phyloP scores from a whole-genome alignment of 257 asterid genomes.

The Solanum rostratum region DNA sequence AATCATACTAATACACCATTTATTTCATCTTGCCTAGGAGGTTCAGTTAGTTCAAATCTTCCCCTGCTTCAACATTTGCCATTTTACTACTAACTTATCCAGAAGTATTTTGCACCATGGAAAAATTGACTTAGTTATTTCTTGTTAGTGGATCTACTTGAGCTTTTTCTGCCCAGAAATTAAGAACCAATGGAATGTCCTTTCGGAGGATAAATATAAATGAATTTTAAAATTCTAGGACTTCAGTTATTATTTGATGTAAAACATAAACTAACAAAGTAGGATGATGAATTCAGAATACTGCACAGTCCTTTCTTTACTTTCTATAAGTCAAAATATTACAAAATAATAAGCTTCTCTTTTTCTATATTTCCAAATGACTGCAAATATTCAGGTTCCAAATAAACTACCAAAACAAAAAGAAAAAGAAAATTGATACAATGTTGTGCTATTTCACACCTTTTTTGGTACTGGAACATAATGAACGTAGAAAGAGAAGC shows the following conservation, averaged over 20 bases:
- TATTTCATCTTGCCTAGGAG: not conserved
- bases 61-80: not conserved
- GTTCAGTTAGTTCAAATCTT: not conserved
- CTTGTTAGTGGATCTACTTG: not conserved
- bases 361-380: not conserved
- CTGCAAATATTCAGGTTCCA: not conserved
- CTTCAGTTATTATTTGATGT: not conserved
- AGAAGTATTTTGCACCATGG: not conserved
- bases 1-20: not conserved
- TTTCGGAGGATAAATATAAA: not conserved
- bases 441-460: conserved; percentile 19
- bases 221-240: not conserved
- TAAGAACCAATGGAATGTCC: not conserved
- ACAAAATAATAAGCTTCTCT: not conserved
- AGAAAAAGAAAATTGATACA: not conserved
- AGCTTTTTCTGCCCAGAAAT: not conserved
- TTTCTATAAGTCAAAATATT: not conserved
- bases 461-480: conserved; percentile 18
- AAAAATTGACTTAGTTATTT: not conserved
- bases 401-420: not conserved
- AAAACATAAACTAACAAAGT: not conserved
- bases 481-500: conserved; percentile 41
- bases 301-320: not conserved
- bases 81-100: not conserved
- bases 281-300: not conserved